Base-by-base conservation (phyloP, 371 early-diverging fungal species). In the Zopfochytrium polystomum region DNA sequence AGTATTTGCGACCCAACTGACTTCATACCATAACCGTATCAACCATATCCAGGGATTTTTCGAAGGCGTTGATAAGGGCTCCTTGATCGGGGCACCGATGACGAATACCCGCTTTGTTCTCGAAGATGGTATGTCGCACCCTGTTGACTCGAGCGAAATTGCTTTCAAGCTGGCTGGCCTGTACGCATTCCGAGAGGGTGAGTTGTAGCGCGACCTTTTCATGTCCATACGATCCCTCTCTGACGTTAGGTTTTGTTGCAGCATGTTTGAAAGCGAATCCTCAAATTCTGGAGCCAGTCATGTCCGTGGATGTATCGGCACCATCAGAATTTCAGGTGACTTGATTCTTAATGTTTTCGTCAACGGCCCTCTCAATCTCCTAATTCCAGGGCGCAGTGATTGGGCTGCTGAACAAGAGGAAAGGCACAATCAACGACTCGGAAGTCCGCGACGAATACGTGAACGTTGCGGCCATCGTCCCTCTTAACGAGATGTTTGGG, bases 401-500 rank as follows among this genome's bases (percentile, higher is more conserved):
- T 59, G 92, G 90, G 44, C 87, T 91, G 15, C 73, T 98, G 55
- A 96, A 95, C 82, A 94, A 92, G 85, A 88, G 96, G 68, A 93
- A 93, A 83, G 98, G 96, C 57, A 89, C 91, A 7, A 93, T 98
- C 63, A 77, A 85, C 46, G 94, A 98, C 67, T 87, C 94, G 2
- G 96, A 94, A 60, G 84, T 91, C n/a, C n/a, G 88, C 46, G 95
- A 95, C 70, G 96, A 93, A 56, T 93, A 91, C 77, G 90, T 93
- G 43, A 84, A 82, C 34, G 85, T 91, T 29, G 77, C 76, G 30
- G 90, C 91, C 44, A 90, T 93, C 65, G 79, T 79, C 33, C 90
- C 96, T 3, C 72, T 98, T 66, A 96, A 95, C 76, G 91, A 91
- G 56, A 96, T 98, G 96, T 96, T 96, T 83, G 96, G 96, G 32